Percentiles rank a stretch among this genome's conserved stretches.
Evolutionary conservation across 441 rosid species (phyloP).

Genomic region (Syzygium syzygioides): DNA sequence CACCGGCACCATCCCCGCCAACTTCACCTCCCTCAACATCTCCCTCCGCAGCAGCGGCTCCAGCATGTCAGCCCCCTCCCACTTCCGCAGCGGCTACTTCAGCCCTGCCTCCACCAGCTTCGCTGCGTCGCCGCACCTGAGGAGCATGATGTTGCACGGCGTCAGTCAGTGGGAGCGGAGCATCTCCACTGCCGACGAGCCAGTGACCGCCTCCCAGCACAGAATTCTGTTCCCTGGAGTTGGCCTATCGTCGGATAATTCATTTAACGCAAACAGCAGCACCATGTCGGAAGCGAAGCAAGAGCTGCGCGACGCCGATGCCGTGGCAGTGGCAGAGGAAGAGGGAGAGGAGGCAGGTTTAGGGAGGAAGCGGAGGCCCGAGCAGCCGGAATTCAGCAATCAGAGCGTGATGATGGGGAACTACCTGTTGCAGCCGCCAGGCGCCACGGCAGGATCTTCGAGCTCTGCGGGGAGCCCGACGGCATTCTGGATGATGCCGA

Average conservation of each 20-base stretch:
- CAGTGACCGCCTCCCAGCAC: background rate
- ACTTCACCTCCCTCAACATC: conserved; percentile 19
- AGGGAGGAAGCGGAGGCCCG: background rate
- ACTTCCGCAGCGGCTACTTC: conserved; percentile 5
- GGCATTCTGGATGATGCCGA: conserved; percentile 11
- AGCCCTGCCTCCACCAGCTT: conserved; percentile 3
- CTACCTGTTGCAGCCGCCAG: background rate
- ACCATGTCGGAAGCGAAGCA: conserved; percentile 7
- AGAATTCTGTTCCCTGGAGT: conserved; percentile 1
- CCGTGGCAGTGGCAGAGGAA: background rate
- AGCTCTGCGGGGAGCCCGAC: background rate
- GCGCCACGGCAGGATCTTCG: background rate
- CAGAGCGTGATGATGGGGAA: background rate
- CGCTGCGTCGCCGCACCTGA: conserved; percentile 2
- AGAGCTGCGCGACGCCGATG: background rate
- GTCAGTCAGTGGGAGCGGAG: background rate
- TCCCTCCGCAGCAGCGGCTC: conserved; percentile 17
- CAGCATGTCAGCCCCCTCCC: conserved; percentile 17
- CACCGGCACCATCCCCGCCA: conserved; percentile 18
- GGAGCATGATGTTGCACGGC: conserved; percentile 1
- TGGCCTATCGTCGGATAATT: background rate
- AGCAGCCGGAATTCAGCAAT: background rate
- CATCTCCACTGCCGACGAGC: background rate
- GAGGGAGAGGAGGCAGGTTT: background rate
- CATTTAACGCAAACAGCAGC: background rate